These are phyloP conservation scores for Solanum ossicruentum DNA, from an alignment of 257 asterid genomes.

Conservation along the genomic window DNA sequence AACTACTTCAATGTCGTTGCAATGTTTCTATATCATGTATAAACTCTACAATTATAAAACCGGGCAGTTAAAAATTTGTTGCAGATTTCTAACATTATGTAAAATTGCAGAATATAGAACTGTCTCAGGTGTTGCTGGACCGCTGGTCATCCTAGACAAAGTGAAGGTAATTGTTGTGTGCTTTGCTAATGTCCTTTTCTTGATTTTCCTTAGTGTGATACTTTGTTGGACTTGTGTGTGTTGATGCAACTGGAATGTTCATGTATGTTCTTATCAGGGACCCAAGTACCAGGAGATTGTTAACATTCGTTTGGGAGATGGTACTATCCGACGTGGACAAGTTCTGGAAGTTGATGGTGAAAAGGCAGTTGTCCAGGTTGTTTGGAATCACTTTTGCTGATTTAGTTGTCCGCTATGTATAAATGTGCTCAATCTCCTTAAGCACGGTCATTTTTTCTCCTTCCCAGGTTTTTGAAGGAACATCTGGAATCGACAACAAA, in stretches of 20 bases:
- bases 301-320: conserved; percentile 95
- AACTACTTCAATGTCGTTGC: neutral
- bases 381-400: neutral
- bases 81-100: neutral
- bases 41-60: neutral
- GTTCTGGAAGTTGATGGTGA: conserved; percentile 98
- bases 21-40: neutral
- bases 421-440: neutral
- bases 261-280: conserved; percentile 45
- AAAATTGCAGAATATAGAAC: conserved; percentile 82
- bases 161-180: conserved; percentile 56
- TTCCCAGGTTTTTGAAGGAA: conserved; percentile 88
- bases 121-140: conserved; percentile 99
- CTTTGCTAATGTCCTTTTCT: neutral
- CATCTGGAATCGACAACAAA: conserved; percentile 95
- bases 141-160: conserved; percentile 91
- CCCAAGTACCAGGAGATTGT: conserved; percentile 97
- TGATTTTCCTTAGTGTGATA: neutral
- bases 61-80: neutral
- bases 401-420: neutral
- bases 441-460: neutral
- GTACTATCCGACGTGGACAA: conserved; percentile 95
- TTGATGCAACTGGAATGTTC: neutral
- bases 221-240: neutral
- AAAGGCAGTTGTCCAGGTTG: conserved; percentile 97